These are phyloP conservation scores for Leccinum fibrillosum DNA, from an alignment of 768 basidiomycete species.

Conservation along the genomic window DNA sequence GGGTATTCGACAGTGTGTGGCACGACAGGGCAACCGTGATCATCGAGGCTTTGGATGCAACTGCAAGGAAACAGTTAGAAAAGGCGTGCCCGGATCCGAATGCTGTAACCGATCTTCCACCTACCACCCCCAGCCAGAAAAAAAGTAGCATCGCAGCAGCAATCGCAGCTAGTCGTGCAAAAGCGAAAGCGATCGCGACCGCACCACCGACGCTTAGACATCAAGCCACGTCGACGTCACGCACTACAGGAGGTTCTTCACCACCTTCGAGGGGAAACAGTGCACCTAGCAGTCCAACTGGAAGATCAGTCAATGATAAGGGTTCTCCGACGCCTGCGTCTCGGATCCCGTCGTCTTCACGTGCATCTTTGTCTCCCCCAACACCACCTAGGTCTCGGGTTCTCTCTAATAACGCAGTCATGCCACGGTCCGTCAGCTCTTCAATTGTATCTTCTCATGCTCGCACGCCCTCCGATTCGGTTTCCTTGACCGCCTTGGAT, in stretches of 20 bases:
- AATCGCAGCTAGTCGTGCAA: slow-evolving; percentile 87
- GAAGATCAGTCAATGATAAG: slow-evolving; percentile 39
- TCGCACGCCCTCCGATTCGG: slow-evolving; percentile 44
- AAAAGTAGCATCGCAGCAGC: slow-evolving; percentile 83
- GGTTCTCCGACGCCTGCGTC: slow-evolving; percentile 36
- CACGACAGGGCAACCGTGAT: slow-evolving; percentile 61
- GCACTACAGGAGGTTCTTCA: slow-evolving; percentile 44
- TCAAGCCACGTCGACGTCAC: slow-evolving; percentile 73
- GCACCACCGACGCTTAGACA: slow-evolving; percentile 79
- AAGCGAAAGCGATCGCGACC: slow-evolving; percentile 78
- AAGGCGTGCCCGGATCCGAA: slow-evolving; percentile 72
- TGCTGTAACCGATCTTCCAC: slow-evolving; percentile 36
- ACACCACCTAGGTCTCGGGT: slow-evolving; percentile 41
- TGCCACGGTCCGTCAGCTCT: slow-evolving; percentile 45
- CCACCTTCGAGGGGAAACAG: slow-evolving; percentile 38
- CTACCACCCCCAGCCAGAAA: slow-evolving; percentile 59
- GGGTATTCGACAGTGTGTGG: slow-evolving; percentile 80
- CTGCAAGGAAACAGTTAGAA: slow-evolving; percentile 78
- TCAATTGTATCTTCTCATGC: slow-evolving; percentile 34
- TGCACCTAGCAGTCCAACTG: slow-evolving; percentile 41
- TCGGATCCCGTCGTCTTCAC: slow-evolving; percentile 48
- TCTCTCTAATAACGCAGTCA: slow-evolving; percentile 33
- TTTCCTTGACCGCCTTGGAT: slow-evolving; percentile 18
- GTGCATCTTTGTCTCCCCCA: slow-evolving; percentile 47
- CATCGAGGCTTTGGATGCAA: slow-evolving; percentile 62